A percentile compares a stretch with the other conserved stretches of the same genome.
Conservation (phyloP, 2,329 filamentous ascomycete genomes). For the Botrytis tulipae region DNA sequence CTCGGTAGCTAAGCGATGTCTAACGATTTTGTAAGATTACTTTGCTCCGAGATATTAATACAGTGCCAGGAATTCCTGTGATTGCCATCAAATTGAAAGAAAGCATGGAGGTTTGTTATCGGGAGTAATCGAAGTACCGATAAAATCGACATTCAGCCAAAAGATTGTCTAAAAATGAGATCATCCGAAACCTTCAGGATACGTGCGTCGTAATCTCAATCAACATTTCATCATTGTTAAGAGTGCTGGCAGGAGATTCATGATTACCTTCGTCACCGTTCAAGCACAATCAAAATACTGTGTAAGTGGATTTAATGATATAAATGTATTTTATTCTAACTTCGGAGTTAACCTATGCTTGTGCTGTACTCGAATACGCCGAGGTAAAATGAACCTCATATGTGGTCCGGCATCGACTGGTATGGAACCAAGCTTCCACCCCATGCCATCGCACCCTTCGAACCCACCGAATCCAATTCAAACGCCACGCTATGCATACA, state of each 20-base stretch:
- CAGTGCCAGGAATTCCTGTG: not conserved
- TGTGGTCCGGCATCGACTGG: not conserved
- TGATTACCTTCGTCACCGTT: not conserved
- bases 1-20: not conserved
- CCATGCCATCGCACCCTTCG: not conserved
- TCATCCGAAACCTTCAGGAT: not conserved
- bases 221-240: not conserved
- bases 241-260: not conserved
- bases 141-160: not conserved
- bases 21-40: not conserved
- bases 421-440: not conserved
- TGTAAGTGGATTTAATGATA: not conserved
- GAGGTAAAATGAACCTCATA: not conserved
- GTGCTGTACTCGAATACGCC: not conserved
- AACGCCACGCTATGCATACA: slow-evolving; percentile 16
- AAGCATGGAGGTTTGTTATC: not conserved
- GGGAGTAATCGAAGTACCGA: not conserved
- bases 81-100: not conserved
- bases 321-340: not conserved
- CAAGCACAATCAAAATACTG: not conserved
- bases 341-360: not conserved
- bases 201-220: not conserved
- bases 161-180: not conserved
- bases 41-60: not conserved
- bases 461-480: not conserved